Percentiles rank a stretch among this genome's conserved stretches.
These are phyloP conservation scores for Pilobolus umbonatus DNA, from an alignment of 192 early-diverging fungal genomes.

Conservation along the genomic window DNA sequence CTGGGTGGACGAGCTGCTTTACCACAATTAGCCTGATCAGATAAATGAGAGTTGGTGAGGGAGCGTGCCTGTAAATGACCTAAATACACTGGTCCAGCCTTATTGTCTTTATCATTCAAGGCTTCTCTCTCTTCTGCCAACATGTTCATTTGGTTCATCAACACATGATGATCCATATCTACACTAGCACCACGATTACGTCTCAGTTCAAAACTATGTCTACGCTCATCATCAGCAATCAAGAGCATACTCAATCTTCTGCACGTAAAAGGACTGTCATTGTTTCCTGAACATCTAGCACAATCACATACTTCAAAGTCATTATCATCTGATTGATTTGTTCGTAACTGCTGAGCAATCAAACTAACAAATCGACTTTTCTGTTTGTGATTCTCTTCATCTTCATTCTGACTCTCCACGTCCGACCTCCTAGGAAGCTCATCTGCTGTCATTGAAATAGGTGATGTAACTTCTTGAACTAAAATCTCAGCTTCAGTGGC, in stretches of 20 bases:
- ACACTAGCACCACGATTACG: conserved; percentile 26
- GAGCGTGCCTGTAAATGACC: conserved; percentile 10
- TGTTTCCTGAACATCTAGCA: conserved; percentile 2
- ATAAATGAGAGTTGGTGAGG: neutral
- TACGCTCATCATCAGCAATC: conserved; percentile 3
- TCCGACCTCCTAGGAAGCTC: neutral
- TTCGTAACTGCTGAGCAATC: conserved; percentile 24
- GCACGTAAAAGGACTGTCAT: conserved; percentile 5
- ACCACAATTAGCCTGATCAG: neutral
- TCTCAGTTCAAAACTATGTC: conserved; percentile 24
- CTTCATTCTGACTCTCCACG: neutral
- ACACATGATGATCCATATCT: conserved; percentile 4
- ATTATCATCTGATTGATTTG: conserved; percentile 7
- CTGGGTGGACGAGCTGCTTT: neutral
- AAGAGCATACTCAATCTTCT: conserved; percentile 19
- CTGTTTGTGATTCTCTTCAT: conserved; percentile 2
- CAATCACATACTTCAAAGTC: conserved; percentile 18
- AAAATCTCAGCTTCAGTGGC: neutral
- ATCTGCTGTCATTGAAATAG: neutral
- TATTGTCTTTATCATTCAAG: neutral
- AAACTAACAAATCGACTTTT: conserved; percentile 18
- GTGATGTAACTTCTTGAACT: neutral
- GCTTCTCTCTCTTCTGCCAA: neutral
- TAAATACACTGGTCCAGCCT: conserved; percentile 6
- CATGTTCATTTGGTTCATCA: neutral